A percentile compares a stretch with the other conserved stretches of the same genome.
Conservation (phyloP, 371 early-diverging fungal genomes). For the Lichtheimia ramosa region DNA sequence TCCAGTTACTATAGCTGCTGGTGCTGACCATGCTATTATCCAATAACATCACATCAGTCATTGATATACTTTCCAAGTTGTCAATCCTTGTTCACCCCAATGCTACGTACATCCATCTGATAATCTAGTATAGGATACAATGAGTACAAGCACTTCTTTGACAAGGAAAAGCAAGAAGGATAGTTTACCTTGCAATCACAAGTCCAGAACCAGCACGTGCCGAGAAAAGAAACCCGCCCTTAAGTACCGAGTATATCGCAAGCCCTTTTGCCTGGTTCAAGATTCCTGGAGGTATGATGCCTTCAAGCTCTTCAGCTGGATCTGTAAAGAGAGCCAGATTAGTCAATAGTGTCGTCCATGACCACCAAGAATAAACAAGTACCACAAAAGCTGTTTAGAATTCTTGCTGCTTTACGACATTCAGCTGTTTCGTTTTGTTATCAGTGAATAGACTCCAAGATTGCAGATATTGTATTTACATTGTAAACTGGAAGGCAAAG, state of each 20-base stretch:
- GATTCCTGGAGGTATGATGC: slow-evolving; percentile 73
- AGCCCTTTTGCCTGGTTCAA: slow-evolving; percentile 83
- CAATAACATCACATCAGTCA: neutral
- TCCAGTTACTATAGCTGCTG: slow-evolving; percentile 20
- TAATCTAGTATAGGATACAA: neutral
- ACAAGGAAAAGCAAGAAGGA: neutral
- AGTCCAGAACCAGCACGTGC: slow-evolving; percentile 92
- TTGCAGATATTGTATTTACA: slow-evolving; percentile 18
- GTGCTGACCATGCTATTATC: slow-evolving; percentile 20
- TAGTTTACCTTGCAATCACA: slow-evolving; percentile 74
- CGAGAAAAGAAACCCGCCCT: slow-evolving; percentile 91
- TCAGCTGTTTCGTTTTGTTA: slow-evolving; percentile 46
- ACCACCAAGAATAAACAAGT: slow-evolving; percentile 12
- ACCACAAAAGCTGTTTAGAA: slow-evolving; percentile 75
- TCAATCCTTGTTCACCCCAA: neutral
- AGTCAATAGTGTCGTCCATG: neutral
- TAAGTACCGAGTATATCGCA: slow-evolving; percentile 89
- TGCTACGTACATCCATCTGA: neutral
- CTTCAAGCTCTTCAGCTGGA: slow-evolving; percentile 69
- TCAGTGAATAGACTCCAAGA: too few species aligned
- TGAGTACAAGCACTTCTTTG: neutral
- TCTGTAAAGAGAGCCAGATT: slow-evolving; percentile 26
- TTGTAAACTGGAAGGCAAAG: slow-evolving; percentile 35
- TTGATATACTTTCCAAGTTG: neutral
- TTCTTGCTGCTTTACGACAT: slow-evolving; percentile 76